phyloP scores from a whole-genome alignment of 148 eudicot species.

The Pouteria glomerata region DNA sequence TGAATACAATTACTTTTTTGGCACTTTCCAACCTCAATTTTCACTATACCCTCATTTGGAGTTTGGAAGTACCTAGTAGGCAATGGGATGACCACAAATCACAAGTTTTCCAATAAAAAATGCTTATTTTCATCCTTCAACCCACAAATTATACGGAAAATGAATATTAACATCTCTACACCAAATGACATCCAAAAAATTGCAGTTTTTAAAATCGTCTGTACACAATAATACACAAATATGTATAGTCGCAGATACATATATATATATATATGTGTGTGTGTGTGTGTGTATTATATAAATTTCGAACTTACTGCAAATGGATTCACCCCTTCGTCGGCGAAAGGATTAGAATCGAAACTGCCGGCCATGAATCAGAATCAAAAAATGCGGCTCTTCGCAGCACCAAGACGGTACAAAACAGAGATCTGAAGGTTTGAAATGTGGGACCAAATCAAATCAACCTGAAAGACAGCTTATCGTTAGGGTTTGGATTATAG shows the following conservation, averaged over 20 bases:
- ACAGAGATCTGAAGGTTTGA: background rate
- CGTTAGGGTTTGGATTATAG: background rate
- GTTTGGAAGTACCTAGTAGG: no score
- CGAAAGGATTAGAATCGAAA: conserved; percentile 50
- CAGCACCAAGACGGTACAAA: background rate
- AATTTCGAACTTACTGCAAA: conserved; percentile 43
- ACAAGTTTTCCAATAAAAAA: no score
- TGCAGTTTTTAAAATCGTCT: background rate
- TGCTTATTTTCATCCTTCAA: no score
- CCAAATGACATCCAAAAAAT: background rate
- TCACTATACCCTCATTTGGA: no score
- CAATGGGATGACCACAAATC: background rate
- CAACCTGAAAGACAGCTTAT: background rate
- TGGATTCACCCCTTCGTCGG: conserved; percentile 66
- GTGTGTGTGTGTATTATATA: no score
- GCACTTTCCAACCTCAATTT: no score
- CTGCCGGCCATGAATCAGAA: conserved; percentile 32
- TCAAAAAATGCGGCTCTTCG: background rate
- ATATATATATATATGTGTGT: background rate
- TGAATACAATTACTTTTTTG: no score
- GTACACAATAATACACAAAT: background rate
- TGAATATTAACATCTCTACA: background rate
- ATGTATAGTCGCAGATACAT: background rate
- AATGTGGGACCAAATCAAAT: background rate
- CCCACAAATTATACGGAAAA: background rate